These are phyloP conservation scores for Spirogloea muscicola DNA, from an alignment of 139 green algal species.

Conservation along the genomic window DNA sequence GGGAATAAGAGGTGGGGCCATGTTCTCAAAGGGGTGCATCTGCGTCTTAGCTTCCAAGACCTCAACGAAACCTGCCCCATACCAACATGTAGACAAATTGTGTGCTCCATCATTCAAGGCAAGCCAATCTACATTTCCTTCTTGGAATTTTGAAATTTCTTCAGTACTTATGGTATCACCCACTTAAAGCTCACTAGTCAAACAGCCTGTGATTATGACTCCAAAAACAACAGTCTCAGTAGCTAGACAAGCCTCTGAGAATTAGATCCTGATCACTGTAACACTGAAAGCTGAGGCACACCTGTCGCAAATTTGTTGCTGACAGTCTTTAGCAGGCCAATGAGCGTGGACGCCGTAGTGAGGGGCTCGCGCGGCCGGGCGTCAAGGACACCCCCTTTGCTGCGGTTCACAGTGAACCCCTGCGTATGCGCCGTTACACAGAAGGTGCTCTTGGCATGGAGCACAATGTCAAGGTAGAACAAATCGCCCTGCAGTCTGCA, in stretches of 20 bases:
- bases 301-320: constrained; percentile 37
- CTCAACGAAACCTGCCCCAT: constrained; percentile 26
- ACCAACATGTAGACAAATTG: too few relatives aligned
- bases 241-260: too few relatives aligned
- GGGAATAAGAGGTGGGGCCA: constrained; percentile 21
- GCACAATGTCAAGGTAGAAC: constrained; percentile 45
- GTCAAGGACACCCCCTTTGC: constrained; percentile 5
- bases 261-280: too few relatives aligned
- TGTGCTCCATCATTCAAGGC: neutral
- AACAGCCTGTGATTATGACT: too few relatives aligned
- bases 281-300: too few relatives aligned
- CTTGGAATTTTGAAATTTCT: too few relatives aligned
- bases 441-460: constrained; percentile 29
- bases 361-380: constrained; percentile 14
- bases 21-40: constrained; percentile 44
- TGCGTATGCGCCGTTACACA: constrained; percentile 42
- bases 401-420: constrained; percentile 45
- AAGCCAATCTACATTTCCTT: too few relatives aligned
- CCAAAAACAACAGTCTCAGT: too few relatives aligned
- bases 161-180: too few relatives aligned
- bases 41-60: constrained; percentile 36
- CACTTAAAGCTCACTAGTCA: too few relatives aligned
- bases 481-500: constrained; percentile 43
- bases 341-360: constrained; percentile 32
- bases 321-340: constrained; percentile 31